phyloP scores from a whole-genome alignment of 2,329 filamentous ascomycete genomes.

The Cladosporium halotolerans region DNA sequence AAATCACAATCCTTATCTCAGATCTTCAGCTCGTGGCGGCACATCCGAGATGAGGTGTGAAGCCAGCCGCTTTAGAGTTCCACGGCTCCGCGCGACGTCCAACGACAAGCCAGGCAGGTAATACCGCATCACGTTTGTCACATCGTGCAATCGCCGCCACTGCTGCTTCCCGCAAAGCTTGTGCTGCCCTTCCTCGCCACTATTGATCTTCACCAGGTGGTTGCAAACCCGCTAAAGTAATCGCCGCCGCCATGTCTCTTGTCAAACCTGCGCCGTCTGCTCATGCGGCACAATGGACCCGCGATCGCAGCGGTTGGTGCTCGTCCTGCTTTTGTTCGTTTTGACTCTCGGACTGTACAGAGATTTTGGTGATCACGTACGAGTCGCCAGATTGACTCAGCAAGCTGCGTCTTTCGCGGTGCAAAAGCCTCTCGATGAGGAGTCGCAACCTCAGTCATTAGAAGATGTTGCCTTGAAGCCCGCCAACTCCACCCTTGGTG shows the following conservation, averaged over 20 bases:
- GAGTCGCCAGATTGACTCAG: not conserved
- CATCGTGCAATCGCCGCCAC: not conserved
- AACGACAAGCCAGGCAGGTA: not conserved
- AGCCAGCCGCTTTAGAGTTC: not conserved
- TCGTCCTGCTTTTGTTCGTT: constrained; percentile 11
- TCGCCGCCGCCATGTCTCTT: too few species aligned
- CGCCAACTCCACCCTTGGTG: constrained; percentile 18
- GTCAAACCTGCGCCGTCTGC: not conserved
- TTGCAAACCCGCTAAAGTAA: too few species aligned
- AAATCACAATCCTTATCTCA: too few species aligned
- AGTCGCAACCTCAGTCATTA: too few species aligned
- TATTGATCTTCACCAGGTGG: too few species aligned
- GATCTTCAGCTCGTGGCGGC: not conserved
- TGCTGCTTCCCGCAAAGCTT: constrained; percentile 3
- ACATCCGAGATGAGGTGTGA: not conserved
- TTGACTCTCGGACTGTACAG: constrained; percentile 8
- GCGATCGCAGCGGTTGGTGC: constrained; percentile 9
- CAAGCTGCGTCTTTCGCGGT: not conserved
- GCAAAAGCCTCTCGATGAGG: not conserved
- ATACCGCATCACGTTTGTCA: not conserved
- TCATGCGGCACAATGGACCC: constrained; percentile 9
- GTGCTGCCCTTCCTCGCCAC: not conserved
- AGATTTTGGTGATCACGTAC: constrained; percentile 1
- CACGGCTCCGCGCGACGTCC: not conserved
- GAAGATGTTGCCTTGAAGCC: not conserved